A percentile compares a stretch with the other conserved stretches of the same genome.
phyloP scores from a whole-genome alignment of 495 filamentous ascomycete genomes.

The Penicillium flavigenum region DNA sequence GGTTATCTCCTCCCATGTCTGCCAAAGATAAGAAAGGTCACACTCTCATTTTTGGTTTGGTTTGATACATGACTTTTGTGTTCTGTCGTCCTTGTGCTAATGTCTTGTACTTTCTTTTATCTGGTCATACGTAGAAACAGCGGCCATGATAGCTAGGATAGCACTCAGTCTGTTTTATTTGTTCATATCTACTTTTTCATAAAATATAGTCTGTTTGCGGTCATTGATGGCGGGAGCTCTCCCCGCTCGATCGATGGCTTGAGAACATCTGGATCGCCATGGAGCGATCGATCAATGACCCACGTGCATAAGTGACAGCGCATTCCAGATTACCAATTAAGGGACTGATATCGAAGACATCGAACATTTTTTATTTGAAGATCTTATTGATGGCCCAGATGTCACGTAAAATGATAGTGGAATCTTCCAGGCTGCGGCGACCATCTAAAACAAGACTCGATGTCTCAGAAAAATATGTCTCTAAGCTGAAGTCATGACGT shows the following conservation, averaged over 20 bases:
- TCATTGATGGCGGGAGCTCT: not conserved
- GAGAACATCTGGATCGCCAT: not conserved
- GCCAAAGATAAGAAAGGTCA: too few species aligned
- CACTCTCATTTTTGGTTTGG: too few species aligned
- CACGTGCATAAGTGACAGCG: not conserved
- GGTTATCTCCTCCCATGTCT: too few species aligned
- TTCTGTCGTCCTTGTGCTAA: not conserved
- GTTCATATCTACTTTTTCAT: not conserved
- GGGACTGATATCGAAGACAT: not conserved
- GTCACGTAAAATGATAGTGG: not conserved
- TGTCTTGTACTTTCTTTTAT: not conserved
- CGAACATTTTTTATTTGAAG: not conserved
- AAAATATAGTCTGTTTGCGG: not conserved
- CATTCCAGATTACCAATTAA: not conserved
- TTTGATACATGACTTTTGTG: too few species aligned
- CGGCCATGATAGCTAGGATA: not conserved
- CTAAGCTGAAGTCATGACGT: constrained; percentile 23
- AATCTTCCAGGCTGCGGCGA: not conserved
- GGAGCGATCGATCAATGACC: not conserved
- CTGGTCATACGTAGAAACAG: not conserved
- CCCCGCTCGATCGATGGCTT: constrained; percentile 1
- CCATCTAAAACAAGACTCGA: not conserved
- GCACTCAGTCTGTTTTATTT: not conserved
- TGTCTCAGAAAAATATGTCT: not conserved
- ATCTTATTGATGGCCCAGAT: too few species aligned